Evolutionary conservation across 164 flowering plant genomes (phyloP), one percentile per base, ranked within the genome.

Genomic region (Berberis vulgaris): DNA sequence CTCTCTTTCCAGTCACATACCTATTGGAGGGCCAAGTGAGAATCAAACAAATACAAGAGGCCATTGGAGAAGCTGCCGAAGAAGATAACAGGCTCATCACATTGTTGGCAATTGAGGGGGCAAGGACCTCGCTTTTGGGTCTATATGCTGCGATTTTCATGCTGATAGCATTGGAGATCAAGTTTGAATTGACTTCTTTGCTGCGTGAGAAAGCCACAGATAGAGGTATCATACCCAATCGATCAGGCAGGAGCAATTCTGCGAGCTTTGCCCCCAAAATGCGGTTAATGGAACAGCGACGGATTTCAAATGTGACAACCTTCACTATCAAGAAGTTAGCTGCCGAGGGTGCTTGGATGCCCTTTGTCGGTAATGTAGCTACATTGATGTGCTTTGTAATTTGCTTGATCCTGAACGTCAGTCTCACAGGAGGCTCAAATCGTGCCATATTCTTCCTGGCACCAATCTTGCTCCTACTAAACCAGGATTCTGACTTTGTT

Each of bases 301-400:
- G 89, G 69, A 84, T 86, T 49, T 79, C 96, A 44, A 62, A 80
- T 7, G 83, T 75, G 54, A 78, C 91, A 6, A 66, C 83, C 45
- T 94, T 94, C 72, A 84, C 96, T 11, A 87, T 95, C 39, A 91
- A 89, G 82, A 81, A 81, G 69, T 79, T 95, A 80, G 84, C 90
- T 53, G 87, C 89, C 11, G 97, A 95, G 73, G 99, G 96, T 41
- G 97, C 91, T 13, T 95, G 99, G 99, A 95, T 95, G 99, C 99
- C 99, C 3, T 88, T 93, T 13, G 93, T 95, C 53, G 99, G 99
- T 39, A 95, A 95, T 67, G 97, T 89, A 54, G 92, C 99, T 10
- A 91, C 99, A 0, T 73, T 89, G 7, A 80, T 87, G 87, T 91
- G 97, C 77, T 95, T 95, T 66, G 86, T 89, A 4, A 87, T 91